phyloP scores from a whole-genome alignment of 371 early-diverging fungal genomes.

The Umbelopsis sp. region DNA sequence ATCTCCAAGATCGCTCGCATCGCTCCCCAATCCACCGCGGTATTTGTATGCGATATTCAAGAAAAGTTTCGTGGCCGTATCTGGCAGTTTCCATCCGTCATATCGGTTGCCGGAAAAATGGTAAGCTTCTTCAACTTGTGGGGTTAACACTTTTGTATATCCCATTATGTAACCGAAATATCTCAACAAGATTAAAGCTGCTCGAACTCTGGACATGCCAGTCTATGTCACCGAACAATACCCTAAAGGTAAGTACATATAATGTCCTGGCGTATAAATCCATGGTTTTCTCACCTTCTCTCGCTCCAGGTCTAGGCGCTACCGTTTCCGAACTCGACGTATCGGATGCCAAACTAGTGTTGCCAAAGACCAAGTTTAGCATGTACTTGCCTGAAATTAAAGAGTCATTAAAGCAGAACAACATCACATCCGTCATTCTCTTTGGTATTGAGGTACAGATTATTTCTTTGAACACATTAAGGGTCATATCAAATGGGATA shows the following conservation, averaged over 20 bases:
- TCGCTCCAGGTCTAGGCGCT: conserved; percentile 70
- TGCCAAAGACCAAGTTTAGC: conserved; percentile 88
- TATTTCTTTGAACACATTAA: background rate
- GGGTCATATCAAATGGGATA: background rate
- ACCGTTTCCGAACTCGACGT: conserved; percentile 83
- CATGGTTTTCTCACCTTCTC: background rate
- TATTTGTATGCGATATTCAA: conserved; percentile 95
- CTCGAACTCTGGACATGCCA: conserved; percentile 78
- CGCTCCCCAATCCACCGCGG: conserved; percentile 72
- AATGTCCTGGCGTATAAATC: too few relatives aligned
- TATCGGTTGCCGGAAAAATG: conserved; percentile 90
- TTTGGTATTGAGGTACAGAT: conserved; percentile 86
- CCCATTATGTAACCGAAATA: background rate
- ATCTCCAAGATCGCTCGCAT: conserved; percentile 41
- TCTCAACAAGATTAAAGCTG: conserved; percentile 56
- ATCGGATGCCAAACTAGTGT: conserved; percentile 53
- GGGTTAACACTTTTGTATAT: background rate
- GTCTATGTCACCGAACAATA: conserved; percentile 92
- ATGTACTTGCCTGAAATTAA: conserved; percentile 81
- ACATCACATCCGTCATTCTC: conserved; percentile 76
- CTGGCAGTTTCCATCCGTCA: conserved; percentile 78
- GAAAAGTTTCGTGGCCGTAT: conserved; percentile 84
- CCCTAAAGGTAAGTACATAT: conserved; percentile 61
- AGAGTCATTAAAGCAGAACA: conserved; percentile 55
- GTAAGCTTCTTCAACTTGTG: conserved; percentile 35